Conservation (phyloP, 495 filamentous ascomycete species). For the Tuber magnatum region DNA sequence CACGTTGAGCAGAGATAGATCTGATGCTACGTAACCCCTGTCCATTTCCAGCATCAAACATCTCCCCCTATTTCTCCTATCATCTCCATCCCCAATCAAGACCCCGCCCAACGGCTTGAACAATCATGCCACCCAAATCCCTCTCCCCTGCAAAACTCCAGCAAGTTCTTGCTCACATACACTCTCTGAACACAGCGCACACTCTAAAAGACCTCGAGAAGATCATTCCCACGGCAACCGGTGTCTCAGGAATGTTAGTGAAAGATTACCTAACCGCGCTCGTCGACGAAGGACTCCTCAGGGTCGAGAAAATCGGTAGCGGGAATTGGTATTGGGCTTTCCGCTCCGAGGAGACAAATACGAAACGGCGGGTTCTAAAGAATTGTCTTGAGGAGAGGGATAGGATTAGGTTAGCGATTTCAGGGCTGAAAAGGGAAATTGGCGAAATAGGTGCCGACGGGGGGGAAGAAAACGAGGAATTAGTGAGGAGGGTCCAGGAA, state of each 20-base stretch:
- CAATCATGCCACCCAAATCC: conserved; percentile 52
- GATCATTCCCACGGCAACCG: conserved; percentile 57
- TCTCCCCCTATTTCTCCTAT: neutral
- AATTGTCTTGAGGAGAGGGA: conserved; percentile 48
- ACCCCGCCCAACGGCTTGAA: neutral
- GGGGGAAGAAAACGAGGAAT: conserved; percentile 42
- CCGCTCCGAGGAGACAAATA: conserved; percentile 54
- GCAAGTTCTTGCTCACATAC: conserved; percentile 58
- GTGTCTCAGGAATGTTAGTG: conserved; percentile 43
- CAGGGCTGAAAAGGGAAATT: conserved; percentile 45
- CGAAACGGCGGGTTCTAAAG: conserved; percentile 47
- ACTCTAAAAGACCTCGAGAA: conserved; percentile 72
- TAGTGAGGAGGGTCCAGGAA: conserved; percentile 44
- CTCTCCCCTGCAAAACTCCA: conserved; percentile 55
- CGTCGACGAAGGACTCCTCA: conserved; percentile 52
- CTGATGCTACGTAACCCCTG: neutral
- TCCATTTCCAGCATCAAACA: neutral
- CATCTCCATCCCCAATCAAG: neutral
- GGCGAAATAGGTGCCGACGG: conserved; percentile 42
- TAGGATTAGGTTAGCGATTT: conserved; percentile 43
- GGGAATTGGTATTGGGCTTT: conserved; percentile 83
- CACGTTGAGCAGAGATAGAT: neutral
- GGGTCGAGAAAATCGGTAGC: conserved; percentile 71
- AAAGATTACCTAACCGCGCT: conserved; percentile 38
- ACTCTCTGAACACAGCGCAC: conserved; percentile 57